Conservation (phyloP, 208 protist species). For the Naegleria gruberi region DNA sequence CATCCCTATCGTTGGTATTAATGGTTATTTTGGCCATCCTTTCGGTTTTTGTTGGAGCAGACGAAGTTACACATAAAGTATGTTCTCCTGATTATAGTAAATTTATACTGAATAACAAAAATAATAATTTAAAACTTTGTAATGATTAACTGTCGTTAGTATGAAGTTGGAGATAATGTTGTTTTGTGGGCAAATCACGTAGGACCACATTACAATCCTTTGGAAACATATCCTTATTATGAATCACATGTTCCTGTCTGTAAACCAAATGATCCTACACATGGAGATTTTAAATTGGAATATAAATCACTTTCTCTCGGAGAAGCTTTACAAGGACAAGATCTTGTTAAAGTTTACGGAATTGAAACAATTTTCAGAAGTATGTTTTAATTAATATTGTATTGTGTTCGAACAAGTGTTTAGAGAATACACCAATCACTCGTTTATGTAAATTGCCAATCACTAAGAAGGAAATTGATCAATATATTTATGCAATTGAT, state of each 20-base stretch:
- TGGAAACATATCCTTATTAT: constrained; percentile 71
- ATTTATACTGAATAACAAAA: too few species aligned
- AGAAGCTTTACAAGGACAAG: constrained; percentile 44
- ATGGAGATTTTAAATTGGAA: not conserved
- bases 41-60: not conserved
- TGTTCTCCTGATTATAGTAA: not conserved
- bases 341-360: constrained; percentile 31
- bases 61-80: not conserved
- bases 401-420: not conserved
- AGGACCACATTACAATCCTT: constrained; percentile 68
- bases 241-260: constrained; percentile 50
- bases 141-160: not conserved
- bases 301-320: constrained; percentile 33
- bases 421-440: not conserved
- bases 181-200: constrained; percentile 67
- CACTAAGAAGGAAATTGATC: constrained; percentile 33
- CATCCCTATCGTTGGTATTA: not conserved
- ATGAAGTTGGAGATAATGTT: constrained; percentile 30
- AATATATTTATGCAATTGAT: constrained; percentile 53
- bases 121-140: not conserved
- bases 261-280: constrained; percentile 6
- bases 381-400: not conserved
- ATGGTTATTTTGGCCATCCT: not conserved
- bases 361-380: not conserved
- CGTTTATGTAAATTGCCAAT: constrained; percentile 25